Conservation (phyloP, 306 rosid genomes). For the Inga laurina region DNA sequence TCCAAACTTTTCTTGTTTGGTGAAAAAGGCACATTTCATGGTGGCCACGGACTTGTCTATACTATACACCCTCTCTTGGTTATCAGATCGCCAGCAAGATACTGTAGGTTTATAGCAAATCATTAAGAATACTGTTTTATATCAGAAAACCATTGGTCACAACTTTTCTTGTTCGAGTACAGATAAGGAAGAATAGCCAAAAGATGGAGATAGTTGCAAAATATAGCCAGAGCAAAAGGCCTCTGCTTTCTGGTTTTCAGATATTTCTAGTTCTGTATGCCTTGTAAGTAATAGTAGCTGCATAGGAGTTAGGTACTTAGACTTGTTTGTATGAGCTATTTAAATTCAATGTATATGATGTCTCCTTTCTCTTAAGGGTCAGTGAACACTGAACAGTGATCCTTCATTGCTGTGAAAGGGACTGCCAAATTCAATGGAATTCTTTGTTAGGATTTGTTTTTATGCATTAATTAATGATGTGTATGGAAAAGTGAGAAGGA, state of each 20-base stretch:
- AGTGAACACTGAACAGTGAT: not conserved
- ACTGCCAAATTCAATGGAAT: not conserved
- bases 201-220: not conserved
- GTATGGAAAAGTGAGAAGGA: not conserved
- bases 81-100: not conserved
- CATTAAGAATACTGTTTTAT: not conserved
- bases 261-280: not conserved
- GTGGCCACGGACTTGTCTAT: not conserved
- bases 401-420: not conserved
- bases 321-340: not conserved
- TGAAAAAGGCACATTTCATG: slow-evolving; percentile 15
- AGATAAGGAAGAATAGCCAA: not conserved
- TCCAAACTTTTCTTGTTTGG: slow-evolving; percentile 2
- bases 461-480: not conserved
- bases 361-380: not conserved
- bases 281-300: not conserved
- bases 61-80: not conserved
- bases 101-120: not conserved
- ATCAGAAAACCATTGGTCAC: not conserved
- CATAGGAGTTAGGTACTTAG: not conserved
- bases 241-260: not conserved
- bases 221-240: not conserved
- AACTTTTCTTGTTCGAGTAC: not conserved
- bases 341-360: not conserved
- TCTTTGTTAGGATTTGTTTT: not conserved